These are phyloP conservation scores for Larix sibirica DNA, from an alignment of 83 land plant species.

Conservation along the genomic window DNA sequence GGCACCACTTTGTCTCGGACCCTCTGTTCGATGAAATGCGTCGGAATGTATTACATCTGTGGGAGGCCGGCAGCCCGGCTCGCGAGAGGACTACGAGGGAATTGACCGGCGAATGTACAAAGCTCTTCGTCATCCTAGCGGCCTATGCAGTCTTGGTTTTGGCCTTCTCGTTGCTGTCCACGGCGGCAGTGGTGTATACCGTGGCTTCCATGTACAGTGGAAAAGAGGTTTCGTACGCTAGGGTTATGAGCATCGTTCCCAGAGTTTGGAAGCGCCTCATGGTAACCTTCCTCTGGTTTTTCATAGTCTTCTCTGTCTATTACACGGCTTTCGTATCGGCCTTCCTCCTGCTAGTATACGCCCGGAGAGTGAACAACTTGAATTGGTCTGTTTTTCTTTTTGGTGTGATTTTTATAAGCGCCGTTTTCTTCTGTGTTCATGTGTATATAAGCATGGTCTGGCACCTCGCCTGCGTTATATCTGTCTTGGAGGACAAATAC, in stretches of 20 bases:
- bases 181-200: conserved; percentile 77
- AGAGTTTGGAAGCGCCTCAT: conserved; percentile 88
- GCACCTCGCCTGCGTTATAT: conserved; percentile 82
- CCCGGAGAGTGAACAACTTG: neutral
- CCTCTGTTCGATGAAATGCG: conserved; percentile 41
- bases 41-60: conserved; percentile 25
- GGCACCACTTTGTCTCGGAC: conserved; percentile 48
- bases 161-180: conserved; percentile 69
- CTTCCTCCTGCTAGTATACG: neutral
- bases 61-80: conserved; percentile 25
- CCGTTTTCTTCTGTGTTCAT: conserved; percentile 17
- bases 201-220: conserved; percentile 76
- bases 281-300: conserved; percentile 69
- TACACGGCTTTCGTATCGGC: conserved; percentile 17
- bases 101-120: conserved; percentile 33
- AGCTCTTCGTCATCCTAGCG: conserved; percentile 35
- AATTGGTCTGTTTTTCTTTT: neutral
- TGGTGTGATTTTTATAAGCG: neutral
- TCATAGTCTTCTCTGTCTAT: conserved; percentile 48
- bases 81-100: conserved; percentile 25
- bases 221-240: conserved; percentile 48
- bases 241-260: conserved; percentile 61
- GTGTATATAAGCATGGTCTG: conserved; percentile 69
- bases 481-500: conserved; percentile 76
- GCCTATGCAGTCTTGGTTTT: conserved; percentile 44